Conservation (phyloP, 345 rosid species). For the Dovyalis caffra region DNA sequence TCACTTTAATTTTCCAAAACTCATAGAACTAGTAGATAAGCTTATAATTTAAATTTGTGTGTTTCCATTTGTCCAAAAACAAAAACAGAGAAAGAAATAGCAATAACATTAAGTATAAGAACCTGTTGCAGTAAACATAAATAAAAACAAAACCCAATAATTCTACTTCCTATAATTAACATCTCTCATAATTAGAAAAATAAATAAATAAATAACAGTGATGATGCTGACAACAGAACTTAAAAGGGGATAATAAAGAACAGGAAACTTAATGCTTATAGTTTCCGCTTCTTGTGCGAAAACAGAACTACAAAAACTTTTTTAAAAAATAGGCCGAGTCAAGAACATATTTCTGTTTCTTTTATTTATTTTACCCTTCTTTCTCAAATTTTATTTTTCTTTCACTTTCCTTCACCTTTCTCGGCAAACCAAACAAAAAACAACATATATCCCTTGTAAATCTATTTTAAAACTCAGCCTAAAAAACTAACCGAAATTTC, state of each 20-base stretch:
- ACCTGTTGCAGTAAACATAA: background rate
- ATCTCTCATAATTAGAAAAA: background rate
- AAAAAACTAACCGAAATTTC: constrained; percentile 4
- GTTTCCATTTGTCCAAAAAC: background rate
- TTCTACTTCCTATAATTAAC: background rate
- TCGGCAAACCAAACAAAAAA: background rate
- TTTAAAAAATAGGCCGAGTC: background rate
- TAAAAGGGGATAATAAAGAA: background rate
- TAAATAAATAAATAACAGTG: background rate
- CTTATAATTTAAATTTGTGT: background rate
- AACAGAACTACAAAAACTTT: background rate
- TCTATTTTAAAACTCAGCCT: background rate
- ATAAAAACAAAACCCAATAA: background rate
- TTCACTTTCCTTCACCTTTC: background rate
- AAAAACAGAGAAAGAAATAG: background rate
- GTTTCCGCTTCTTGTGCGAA: background rate
- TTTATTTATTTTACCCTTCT: background rate
- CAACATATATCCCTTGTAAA: background rate
- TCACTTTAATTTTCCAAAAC: background rate
- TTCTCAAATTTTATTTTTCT: background rate
- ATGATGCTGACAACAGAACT: background rate
- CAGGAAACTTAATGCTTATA: background rate
- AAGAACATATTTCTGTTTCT: background rate
- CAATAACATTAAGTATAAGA: background rate
- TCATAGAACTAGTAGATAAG: background rate